These are phyloP conservation scores for Hysterium pulicare DNA, from an alignment of 2,329 filamentous ascomycete genomes.

Conservation along the genomic window DNA sequence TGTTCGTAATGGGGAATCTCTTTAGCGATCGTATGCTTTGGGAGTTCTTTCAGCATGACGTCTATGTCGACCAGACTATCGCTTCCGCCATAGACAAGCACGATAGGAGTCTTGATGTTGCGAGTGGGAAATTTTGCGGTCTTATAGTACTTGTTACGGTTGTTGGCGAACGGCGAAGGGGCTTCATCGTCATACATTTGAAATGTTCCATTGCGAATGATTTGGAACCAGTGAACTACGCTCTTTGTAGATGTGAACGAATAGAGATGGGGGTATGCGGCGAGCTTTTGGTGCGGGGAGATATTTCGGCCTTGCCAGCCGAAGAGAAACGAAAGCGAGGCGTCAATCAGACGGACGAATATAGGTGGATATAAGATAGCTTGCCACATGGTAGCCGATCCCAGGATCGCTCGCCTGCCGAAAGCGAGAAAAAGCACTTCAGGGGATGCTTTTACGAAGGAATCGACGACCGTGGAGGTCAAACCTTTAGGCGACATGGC, in stretches of 20 bases:
- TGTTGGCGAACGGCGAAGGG: conserved; percentile 68
- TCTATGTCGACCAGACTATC: conserved; percentile 94
- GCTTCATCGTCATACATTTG: conserved; percentile 99
- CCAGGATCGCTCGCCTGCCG: conserved; percentile 84
- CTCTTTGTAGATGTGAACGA: conserved; percentile 96
- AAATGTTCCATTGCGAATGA: conserved; percentile 92
- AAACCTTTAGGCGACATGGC: conserved; percentile 94
- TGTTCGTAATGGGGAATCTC: conserved; percentile 94
- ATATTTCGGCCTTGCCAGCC: conserved; percentile 88
- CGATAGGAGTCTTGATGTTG: conserved; percentile 94
- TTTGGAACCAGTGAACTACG: conserved; percentile 99
- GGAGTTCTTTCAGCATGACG: conserved; percentile 86
- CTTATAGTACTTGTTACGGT: conserved; percentile 83
- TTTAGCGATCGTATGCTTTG: conserved; percentile 76
- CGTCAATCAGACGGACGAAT: conserved; percentile 83
- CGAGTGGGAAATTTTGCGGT: conserved; percentile 93
- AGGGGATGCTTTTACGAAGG: conserved; percentile 88
- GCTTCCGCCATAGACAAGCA: conserved; percentile 87
- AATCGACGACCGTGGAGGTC: conserved; percentile 85
- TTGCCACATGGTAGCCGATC: conserved; percentile 95
- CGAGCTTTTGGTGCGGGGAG: conserved; percentile 80
- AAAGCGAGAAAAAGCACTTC: conserved; percentile 91
- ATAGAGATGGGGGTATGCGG: conserved; percentile 92
- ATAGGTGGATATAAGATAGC: conserved; percentile 91
- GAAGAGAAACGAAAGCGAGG: conserved; percentile 78